A percentile compares a stretch with the other conserved stretches of the same genome.
Evolutionary conservation across 805 yeast genomes (phyloP).

Genomic region (Teunomyces lycoperdinae): DNA sequence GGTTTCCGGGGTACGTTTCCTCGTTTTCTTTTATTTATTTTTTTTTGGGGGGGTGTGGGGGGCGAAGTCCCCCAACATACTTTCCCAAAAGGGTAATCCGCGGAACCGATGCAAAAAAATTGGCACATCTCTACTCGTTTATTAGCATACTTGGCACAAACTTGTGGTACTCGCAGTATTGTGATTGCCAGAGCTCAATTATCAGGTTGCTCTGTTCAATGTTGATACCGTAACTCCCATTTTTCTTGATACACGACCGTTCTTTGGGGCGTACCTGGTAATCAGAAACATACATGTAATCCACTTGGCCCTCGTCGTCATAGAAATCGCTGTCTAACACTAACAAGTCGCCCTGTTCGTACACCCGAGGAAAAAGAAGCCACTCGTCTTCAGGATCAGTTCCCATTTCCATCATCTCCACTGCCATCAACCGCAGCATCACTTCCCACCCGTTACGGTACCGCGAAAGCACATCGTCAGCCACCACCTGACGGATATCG

Average conservation of each 20-base stretch:
- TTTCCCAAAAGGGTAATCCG: background rate
- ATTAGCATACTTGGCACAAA: background rate
- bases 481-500: slow-evolving; percentile 19
- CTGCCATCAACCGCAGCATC: slow-evolving; percentile 12
- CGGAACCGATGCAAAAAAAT: background rate
- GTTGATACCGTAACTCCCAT: slow-evolving; percentile 8
- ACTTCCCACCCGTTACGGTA: slow-evolving; percentile 17
- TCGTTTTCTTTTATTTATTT: background rate
- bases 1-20: too few relatives aligned
- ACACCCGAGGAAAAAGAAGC: slow-evolving; percentile 22
- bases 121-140: background rate
- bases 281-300: slow-evolving; percentile 13
- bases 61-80: slow-evolving; percentile 1
- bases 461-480: slow-evolving; percentile 10
- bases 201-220: slow-evolving; percentile 17
- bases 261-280: slow-evolving; percentile 15
- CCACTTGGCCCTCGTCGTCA: slow-evolving; percentile 13
- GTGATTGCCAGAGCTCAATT: slow-evolving; percentile 18
- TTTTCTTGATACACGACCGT: slow-evolving; percentile 12
- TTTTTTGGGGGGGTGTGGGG: background rate
- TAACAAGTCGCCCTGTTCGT: slow-evolving; percentile 12
- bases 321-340: slow-evolving; percentile 18
- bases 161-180: background rate
- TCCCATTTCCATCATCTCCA: slow-evolving; percentile 14
- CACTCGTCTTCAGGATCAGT: slow-evolving; percentile 7